Percentiles rank a stretch among this genome's conserved stretches.
phyloP scores from a whole-genome alignment of 495 filamentous ascomycete genomes.

The Amorphotheca resinae region DNA sequence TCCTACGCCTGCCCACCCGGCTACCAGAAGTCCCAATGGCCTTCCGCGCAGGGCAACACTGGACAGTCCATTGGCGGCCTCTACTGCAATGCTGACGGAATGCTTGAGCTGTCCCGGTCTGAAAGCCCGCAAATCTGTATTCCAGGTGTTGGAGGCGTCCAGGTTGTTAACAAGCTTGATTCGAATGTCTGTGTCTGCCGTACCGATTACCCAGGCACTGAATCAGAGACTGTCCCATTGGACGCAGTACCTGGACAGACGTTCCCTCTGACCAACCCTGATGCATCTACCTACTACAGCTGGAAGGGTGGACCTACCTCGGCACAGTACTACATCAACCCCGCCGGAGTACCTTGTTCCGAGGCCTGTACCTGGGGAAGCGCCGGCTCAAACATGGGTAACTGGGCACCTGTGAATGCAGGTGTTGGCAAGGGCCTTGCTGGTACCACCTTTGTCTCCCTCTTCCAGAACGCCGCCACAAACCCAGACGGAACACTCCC shows the following conservation, averaged over 20 bases:
- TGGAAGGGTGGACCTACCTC: conserved; percentile 66
- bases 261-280: conserved; percentile 59
- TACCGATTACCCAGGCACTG: conserved; percentile 89
- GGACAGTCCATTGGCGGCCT: conserved; percentile 86
- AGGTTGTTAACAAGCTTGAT: conserved; percentile 58
- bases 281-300: conserved; percentile 55
- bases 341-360: conserved; percentile 48
- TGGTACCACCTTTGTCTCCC: conserved; percentile 65
- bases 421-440: conserved; percentile 57
- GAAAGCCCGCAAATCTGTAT: conserved; percentile 62
- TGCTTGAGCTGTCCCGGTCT: conserved; percentile 65
- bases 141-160: conserved; percentile 53
- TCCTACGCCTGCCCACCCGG: conserved; percentile 89
- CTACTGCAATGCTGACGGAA: conserved; percentile 60
- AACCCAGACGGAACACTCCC: conserved; percentile 48
- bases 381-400: conserved; percentile 46
- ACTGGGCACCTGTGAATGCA: conserved; percentile 83
- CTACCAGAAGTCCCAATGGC: conserved; percentile 93
- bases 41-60: conserved; percentile 60
- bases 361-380: conserved; percentile 69
- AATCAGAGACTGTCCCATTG: conserved; percentile 72
- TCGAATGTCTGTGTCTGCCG: conserved; percentile 67
- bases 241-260: conserved; percentile 41
- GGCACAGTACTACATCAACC: conserved; percentile 97
- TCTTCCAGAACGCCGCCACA: conserved; percentile 55